Evolutionary conservation across 2,329 filamentous ascomycete species (phyloP).

Genomic region (Fusarium neocosmosporiellum): DNA sequence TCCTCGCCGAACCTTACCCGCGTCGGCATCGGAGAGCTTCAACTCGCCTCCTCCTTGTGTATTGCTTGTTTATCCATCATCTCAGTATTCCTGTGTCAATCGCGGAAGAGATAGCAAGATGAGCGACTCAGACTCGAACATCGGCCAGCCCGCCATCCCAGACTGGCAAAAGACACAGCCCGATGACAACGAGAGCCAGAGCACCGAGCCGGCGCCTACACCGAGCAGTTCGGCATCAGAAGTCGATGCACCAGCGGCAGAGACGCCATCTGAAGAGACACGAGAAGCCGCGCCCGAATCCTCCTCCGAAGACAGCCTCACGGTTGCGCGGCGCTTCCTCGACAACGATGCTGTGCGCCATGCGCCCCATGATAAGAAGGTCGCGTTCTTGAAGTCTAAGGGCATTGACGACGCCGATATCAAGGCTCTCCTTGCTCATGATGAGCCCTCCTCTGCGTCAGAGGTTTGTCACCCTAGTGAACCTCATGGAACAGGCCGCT

Average conservation of each 20-base stretch:
- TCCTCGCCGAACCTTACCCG: conserved; percentile 40
- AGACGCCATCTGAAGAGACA: conserved; percentile 6
- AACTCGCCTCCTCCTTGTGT: background rate
- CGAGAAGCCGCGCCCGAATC: background rate
- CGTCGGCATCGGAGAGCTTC: conserved; percentile 24
- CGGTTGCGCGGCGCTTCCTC: conserved; percentile 81
- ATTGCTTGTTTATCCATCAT: background rate
- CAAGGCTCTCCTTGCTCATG: conserved; percentile 66
- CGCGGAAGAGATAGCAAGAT: conserved; percentile 33
- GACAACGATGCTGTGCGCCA: conserved; percentile 77
- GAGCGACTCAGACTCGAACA: conserved; percentile 48
- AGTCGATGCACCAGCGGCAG: conserved; percentile 22
- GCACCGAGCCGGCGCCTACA: conserved; percentile 30
- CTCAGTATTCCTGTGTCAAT: background rate
- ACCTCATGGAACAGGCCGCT: background rate
- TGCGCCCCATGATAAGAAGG: conserved; percentile 77
- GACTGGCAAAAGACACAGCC: conserved; percentile 46
- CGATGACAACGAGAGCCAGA: conserved; percentile 29
- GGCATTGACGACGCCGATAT: conserved; percentile 77
- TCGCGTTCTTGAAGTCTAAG: conserved; percentile 81
- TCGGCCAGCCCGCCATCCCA: conserved; percentile 42
- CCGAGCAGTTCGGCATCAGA: conserved; percentile 30
- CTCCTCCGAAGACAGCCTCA: conserved; percentile 47
- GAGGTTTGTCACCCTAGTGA: conserved; percentile 25
- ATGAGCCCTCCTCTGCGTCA: conserved; percentile 18